Percentiles rank a stretch among this genome's conserved stretches.
phyloP scores from a whole-genome alignment of 2,329 filamentous ascomycete genomes.

The Hansfordia pulvinata region DNA sequence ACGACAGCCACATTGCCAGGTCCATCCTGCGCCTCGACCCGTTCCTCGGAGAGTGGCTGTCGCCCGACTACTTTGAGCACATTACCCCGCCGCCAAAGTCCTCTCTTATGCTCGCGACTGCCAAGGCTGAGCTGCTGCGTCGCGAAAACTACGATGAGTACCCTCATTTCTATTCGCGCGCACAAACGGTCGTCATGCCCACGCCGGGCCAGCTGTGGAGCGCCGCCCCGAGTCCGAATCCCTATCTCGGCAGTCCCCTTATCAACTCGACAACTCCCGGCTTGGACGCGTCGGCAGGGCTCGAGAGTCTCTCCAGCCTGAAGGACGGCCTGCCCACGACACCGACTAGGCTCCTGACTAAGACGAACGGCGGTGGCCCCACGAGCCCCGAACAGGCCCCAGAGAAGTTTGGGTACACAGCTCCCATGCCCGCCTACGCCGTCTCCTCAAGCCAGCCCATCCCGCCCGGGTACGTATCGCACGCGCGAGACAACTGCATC shows the following conservation, averaged over 20 bases:
- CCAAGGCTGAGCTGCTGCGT: conserved; percentile 75
- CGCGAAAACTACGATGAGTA: conserved; percentile 53
- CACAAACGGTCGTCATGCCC: conserved; percentile 10
- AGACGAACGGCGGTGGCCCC: neutral
- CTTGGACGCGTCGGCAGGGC: conserved; percentile 4
- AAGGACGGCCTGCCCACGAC: conserved; percentile 7
- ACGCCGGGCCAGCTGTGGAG: conserved; percentile 25
- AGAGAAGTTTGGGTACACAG: conserved; percentile 43
- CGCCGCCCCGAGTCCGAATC: too few species aligned
- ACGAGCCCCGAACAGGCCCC: conserved; percentile 2
- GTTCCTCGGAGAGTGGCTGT: conserved; percentile 91
- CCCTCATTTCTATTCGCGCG: conserved; percentile 21
- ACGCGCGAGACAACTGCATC: conserved; percentile 76
- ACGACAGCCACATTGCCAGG: conserved; percentile 27
- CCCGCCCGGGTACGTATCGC: conserved; percentile 75
- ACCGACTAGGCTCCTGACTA: too few species aligned
- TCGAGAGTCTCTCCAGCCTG: conserved; percentile 10
- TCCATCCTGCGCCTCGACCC: conserved; percentile 70
- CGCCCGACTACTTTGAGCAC: conserved; percentile 81
- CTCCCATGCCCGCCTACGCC: conserved; percentile 72
- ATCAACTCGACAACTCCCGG: conserved; percentile 8
- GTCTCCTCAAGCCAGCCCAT: conserved; percentile 70
- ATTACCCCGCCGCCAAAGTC: conserved; percentile 83
- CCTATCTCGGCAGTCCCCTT: conserved; percentile 9
- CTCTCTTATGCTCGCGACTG: conserved; percentile 73